Percentiles rank a stretch among this genome's conserved stretches.
Evolutionary conservation across 495 filamentous ascomycete genomes (phyloP).

Genomic region (Talaromyces nanjingensis): DNA sequence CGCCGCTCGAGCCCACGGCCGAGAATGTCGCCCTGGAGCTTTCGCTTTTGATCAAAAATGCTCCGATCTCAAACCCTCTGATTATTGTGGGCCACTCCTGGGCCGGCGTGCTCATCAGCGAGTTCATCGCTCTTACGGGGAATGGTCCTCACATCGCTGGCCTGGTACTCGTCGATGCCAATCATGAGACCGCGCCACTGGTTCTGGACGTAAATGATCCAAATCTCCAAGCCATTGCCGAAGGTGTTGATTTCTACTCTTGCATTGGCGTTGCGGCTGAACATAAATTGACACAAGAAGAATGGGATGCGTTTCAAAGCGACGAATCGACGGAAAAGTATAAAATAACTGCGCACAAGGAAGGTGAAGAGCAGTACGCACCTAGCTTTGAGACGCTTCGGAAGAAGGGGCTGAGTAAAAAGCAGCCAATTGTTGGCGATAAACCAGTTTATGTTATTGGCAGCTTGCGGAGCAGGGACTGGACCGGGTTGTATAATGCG

Average conservation of each 20-base stretch:
- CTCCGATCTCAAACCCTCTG: constrained; percentile 10
- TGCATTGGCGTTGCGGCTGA: constrained; percentile 10
- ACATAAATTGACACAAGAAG: constrained; percentile 12
- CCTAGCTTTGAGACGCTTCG: constrained; percentile 12
- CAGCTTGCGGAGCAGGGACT: constrained; percentile 23
- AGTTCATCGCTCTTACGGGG: constrained; percentile 13
- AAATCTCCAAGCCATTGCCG: constrained; percentile 10
- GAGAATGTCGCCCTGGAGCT: constrained; percentile 13
- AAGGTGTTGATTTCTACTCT: constrained; percentile 9
- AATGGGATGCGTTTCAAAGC: constrained; percentile 12
- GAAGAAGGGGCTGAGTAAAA: constrained; percentile 10
- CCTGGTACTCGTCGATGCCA: constrained; percentile 14
- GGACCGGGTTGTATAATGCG: constrained; percentile 22
- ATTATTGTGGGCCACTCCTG: constrained; percentile 15
- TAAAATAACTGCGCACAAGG: constrained; percentile 5
- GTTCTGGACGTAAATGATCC: constrained; percentile 15
- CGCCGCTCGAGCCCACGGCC: constrained; percentile 8
- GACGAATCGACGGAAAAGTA: constrained; percentile 11
- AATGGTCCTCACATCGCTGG: constrained; percentile 10
- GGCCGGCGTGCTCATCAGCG: constrained; percentile 14
- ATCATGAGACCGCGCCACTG: constrained; percentile 14
- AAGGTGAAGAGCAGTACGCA: constrained; percentile 6
- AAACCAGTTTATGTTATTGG: constrained; percentile 17
- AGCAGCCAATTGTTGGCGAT: constrained; percentile 10
- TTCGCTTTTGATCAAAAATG: constrained; percentile 10